These are phyloP conservation scores for Calonectria naviculata DNA, from an alignment of 2,329 filamentous ascomycete genomes.

Conservation along the genomic window DNA sequence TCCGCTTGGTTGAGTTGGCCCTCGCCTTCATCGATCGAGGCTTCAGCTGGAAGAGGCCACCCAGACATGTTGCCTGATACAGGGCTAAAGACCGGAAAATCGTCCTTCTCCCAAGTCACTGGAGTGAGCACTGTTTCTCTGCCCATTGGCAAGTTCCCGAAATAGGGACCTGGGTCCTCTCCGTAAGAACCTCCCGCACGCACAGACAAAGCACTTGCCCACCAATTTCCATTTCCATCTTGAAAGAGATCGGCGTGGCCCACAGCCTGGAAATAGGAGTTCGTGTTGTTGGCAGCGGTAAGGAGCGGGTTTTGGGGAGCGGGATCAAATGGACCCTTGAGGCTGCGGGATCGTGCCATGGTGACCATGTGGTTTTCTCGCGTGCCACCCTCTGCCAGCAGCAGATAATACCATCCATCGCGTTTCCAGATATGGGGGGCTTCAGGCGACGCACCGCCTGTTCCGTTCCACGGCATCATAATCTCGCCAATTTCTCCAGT, in stretches of 20 bases:
- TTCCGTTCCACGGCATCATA: neutral
- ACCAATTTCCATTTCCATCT: neutral
- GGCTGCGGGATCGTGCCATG: neutral
- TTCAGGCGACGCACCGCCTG: neutral
- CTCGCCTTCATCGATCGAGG: neutral
- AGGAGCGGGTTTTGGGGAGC: neutral
- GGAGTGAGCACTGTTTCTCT: neutral
- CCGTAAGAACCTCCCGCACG: neutral
- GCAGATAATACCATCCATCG: neutral
- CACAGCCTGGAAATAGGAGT: neutral
- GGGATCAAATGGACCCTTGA: neutral
- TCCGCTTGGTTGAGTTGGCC: neutral
- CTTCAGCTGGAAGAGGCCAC: neutral
- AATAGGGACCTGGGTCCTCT: neutral
- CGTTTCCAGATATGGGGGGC: neutral
- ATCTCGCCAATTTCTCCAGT: neutral
- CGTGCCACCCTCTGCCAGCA: neutral
- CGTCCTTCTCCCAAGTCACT: neutral
- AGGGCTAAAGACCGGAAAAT: neutral
- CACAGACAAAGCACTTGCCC: neutral
- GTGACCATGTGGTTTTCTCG: neutral
- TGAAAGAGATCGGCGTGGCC: neutral
- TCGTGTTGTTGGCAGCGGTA: neutral
- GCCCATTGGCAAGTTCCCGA: neutral
- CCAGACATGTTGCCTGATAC: neutral